Evolutionary conservation across 208 protist species (phyloP).

Genomic region (Acanthamoeba sp.): DNA sequence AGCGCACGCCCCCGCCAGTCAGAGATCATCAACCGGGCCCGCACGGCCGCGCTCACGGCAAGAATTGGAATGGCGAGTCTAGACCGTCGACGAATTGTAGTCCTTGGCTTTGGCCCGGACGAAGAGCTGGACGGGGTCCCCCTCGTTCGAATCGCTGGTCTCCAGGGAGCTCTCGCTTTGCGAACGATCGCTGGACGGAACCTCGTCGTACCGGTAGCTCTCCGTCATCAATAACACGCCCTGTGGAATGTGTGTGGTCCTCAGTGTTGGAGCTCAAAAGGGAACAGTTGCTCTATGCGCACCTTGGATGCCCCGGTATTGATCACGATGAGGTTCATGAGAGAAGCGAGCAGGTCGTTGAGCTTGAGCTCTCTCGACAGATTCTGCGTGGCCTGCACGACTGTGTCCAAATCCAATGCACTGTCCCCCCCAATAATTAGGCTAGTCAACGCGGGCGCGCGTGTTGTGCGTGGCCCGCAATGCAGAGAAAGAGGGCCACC

Average conservation of each 20-base stretch:
- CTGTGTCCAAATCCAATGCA: constrained; percentile 38
- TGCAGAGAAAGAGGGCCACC: neutral
- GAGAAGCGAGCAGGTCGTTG: constrained; percentile 8
- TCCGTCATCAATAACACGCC: neutral
- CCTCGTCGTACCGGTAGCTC: neutral
- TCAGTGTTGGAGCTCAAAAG: no score
- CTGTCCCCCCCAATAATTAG: no score
- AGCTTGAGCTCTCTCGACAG: constrained; percentile 44
- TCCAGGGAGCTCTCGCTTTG: neutral
- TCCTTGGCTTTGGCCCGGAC: neutral
- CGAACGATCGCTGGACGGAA: neutral
- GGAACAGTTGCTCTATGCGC: no score
- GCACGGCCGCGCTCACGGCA: no score
- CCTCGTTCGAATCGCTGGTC: neutral
- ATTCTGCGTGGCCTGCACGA: constrained; percentile 10
- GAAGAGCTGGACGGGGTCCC: neutral
- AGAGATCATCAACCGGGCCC: no score
- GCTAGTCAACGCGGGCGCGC: no score
- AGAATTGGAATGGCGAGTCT: neutral
- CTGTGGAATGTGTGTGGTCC: no score
- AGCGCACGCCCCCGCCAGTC: no score
- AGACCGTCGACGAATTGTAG: neutral
- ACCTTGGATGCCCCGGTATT: constrained; percentile 25
- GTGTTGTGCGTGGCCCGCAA: neutral
- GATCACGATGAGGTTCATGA: constrained; percentile 17